A percentile compares a stretch with the other conserved stretches of the same genome.
Evolutionary conservation across 108 stramenopile genomes (phyloP).

Genomic region (Aurantiochytrium sp.): DNA sequence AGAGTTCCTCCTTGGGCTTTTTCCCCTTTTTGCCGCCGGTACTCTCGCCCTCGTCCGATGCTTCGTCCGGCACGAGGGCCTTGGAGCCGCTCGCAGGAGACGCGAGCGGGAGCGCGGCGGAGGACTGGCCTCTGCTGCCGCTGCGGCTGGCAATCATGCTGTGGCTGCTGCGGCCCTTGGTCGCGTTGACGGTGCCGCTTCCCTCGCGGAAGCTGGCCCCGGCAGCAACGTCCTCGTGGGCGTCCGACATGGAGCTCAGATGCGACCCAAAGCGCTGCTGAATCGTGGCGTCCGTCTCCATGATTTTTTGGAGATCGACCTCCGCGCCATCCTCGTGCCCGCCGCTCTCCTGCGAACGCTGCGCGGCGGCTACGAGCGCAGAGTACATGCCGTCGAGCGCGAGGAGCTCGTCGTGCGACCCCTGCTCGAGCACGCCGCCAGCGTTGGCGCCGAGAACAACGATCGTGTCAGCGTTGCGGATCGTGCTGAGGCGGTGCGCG

Average conservation of each 20-base stretch:
- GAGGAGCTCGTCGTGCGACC: slow-evolving; percentile 73
- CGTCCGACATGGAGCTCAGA: neutral
- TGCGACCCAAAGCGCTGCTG: slow-evolving; percentile 1
- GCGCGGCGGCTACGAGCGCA: slow-evolving; percentile 40
- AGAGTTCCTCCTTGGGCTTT: neutral
- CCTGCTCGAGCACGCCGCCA: slow-evolving; percentile 67
- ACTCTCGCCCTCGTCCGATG: neutral
- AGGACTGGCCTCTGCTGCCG: too few relatives aligned
- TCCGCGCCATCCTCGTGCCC: neutral
- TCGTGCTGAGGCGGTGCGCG: slow-evolving; percentile 80
- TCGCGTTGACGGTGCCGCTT: neutral
- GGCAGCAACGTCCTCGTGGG: neutral
- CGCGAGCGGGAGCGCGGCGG: too few relatives aligned
- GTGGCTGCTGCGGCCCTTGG: neutral
- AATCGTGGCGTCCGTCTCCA: neutral
- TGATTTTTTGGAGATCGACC: neutral
- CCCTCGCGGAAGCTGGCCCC: neutral
- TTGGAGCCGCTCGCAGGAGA: neutral
- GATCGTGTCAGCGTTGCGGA: slow-evolving; percentile 73
- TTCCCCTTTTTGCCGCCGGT: neutral
- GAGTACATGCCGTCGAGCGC: slow-evolving; percentile 61
- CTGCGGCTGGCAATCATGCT: too few relatives aligned
- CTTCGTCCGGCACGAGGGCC: neutral
- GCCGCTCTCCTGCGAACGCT: neutral
- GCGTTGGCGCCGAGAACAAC: slow-evolving; percentile 65